Evolutionary conservation across 164 flowering plant genomes (phyloP).

Genomic region (Berberis vulgaris): DNA sequence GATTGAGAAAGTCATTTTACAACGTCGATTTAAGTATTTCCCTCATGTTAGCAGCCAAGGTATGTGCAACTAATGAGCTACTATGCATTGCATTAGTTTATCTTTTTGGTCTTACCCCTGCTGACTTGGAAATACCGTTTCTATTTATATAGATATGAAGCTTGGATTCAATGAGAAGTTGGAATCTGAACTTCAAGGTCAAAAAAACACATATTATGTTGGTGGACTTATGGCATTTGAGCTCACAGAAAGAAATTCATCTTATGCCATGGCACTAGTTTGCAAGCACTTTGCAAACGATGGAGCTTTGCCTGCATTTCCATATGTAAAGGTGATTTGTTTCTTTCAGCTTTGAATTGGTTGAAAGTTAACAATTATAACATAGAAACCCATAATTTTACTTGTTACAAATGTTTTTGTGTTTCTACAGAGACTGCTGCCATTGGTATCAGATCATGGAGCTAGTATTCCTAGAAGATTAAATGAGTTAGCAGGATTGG

Average conservation of each 20-base stretch:
- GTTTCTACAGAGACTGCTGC: conserved; percentile 42
- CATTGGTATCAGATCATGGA: conserved; percentile 21
- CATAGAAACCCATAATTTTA: no score
- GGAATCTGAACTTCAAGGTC: conserved; percentile 67
- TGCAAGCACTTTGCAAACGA: conserved; percentile 62
- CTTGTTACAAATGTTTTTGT: background rate
- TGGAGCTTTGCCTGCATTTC: conserved; percentile 33
- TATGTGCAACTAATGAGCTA: conserved; percentile 16
- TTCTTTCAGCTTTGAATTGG: no score
- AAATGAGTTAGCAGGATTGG: conserved; percentile 36
- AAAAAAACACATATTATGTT: conserved; percentile 52
- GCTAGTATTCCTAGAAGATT: conserved; percentile 14
- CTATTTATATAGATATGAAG: conserved; percentile 47
- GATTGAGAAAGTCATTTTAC: conserved; percentile 47
- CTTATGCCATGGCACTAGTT: conserved; percentile 55
- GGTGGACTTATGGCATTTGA: conserved; percentile 86
- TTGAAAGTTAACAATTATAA: no score
- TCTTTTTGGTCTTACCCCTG: background rate
- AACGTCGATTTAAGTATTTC: conserved; percentile 65
- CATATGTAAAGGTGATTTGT: conserved; percentile 60
- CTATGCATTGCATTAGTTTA: background rate
- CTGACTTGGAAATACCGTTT: conserved; percentile 5
- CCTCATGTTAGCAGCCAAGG: conserved; percentile 75
- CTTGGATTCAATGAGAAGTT: conserved; percentile 56
- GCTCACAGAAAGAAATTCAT: conserved; percentile 78